Evolutionary conservation across 345 rosid species (phyloP), one percentile per base, ranked within the genome.

Genomic region (Lepidium didymum): DNA sequence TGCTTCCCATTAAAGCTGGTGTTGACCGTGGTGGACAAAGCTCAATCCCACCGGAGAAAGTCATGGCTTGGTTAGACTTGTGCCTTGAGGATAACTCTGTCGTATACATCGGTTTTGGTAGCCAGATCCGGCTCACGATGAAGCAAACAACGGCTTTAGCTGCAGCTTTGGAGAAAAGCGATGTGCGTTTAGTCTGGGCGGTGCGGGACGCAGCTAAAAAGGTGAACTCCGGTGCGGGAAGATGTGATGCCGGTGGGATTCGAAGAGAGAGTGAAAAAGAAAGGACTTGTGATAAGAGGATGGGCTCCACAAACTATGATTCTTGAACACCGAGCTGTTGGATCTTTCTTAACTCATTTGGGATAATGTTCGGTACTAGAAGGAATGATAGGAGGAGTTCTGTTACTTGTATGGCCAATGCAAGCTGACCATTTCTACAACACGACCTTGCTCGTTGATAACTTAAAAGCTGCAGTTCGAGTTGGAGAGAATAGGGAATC

Each of bases 401-500:
- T 79, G 27, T 64, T 82, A 74, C 60, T 82, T 55, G 75, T 81
- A 19, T 82, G 86, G 83, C 83, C 83, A 7, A 75, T 71, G 78
- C 43, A 59, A 11, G 81, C 80, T 0, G 86, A 79, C 49, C 83
- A 82, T 46, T 82, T 64, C 69, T 10, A 49, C 1, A 72, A 82
- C 51, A 56, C 80, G 0, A 35, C 41, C 36, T 23, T 82, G 13
- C 49, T 82, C 67, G 81, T 79, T 8, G 77, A 82, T 21, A 25
- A 75, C 12, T 36, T 62, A 1, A 47, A 52, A 3, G 78, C 64
- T 3, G 86, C 75, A 34, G 42, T 67, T 12, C 53, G 60, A 34
- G 78, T 73, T 11, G 84, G 81, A 6, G 82, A 81, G 74, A 68
- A 68, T 45, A 70, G 42, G 33, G 51, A 59, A 23, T 62, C 14